Evolutionary conservation across 208 protist species (phyloP), one percentile per base, ranked within the genome.

Genomic region (Jaenimonas drosophilae): DNA sequence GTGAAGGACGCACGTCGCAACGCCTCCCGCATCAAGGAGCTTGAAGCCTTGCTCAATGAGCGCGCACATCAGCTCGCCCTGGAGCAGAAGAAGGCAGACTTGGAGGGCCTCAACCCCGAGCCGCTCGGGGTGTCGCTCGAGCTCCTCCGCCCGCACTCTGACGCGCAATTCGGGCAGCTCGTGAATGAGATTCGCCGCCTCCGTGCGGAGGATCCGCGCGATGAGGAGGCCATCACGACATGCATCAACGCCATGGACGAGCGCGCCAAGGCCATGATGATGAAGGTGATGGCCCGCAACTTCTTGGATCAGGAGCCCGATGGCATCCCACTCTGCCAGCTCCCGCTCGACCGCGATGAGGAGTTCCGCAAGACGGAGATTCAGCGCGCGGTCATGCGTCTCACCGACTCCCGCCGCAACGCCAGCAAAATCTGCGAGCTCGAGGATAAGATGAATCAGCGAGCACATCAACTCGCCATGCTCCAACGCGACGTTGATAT

Each of bases 1-100:
- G 50, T 48, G 34, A 54, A 63, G 41, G 47, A 63, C 37, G 32
- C 37, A 21, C 7, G 6, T 2, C 43, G 28, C 1, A 67, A 67
- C 24, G 38, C 21, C 0, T 46, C 59, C 12, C 12, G 24, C 24
- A 48, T 48, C 26, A 42, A 48, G 11, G 49, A 59, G 6, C 19
- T 64, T 36, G 55, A 70, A 37, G 37, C 52, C 0, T 21, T 11
- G 23, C 42, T 70, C 49, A 70, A 70, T 41, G 60, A 66, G 26
- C 23, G 58, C 11, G 55, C 63, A 19, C 51, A 61, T 25, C 57
- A 70, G 25, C 24, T 70, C 25, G 63, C 63, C 28, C 42, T 58
- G 45, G 51, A 14, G 9, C 52, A 52, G 17, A 28, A 59, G 16
- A 43, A 46, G 28, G 45, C 38, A 26, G 63, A 70, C 31, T 51